Conservation (phyloP, 1,284 basidiomycete species). For the Fomitopsis pinicola region DNA sequence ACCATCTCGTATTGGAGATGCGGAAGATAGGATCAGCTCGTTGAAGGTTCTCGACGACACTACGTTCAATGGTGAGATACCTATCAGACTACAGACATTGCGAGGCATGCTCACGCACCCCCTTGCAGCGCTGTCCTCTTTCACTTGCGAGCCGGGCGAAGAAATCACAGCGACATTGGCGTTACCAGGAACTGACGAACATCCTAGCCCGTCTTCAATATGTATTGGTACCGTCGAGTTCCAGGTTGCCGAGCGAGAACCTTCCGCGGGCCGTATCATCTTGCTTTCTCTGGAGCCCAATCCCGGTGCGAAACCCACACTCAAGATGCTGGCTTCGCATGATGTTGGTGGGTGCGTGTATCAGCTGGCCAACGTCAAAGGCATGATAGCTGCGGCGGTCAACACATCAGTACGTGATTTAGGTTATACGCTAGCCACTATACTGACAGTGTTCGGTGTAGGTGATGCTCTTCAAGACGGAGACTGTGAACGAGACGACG, state of each 20-base stretch:
- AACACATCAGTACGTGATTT: constrained; percentile 63
- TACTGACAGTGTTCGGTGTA: constrained; percentile 31
- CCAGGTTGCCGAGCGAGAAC: constrained; percentile 49
- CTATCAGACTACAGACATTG: not conserved
- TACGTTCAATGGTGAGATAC: constrained; percentile 53
- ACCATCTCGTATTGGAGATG: constrained; percentile 53
- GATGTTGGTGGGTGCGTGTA: constrained; percentile 60
- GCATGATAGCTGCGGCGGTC: constrained; percentile 61
- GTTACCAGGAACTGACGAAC: constrained; percentile 29
- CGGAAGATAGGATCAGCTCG: constrained; percentile 44
- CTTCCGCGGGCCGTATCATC: constrained; percentile 54
- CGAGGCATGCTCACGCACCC: not conserved
- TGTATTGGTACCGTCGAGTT: constrained; percentile 59
- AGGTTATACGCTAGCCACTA: not conserved
- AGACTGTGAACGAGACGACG: constrained; percentile 3
- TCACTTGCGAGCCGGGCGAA: constrained; percentile 50
- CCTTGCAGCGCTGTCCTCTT: constrained; percentile 46
- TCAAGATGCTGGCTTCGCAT: constrained; percentile 21
- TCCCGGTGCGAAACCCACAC: constrained; percentile 23
- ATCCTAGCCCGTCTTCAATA: constrained; percentile 37
- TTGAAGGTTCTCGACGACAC: constrained; percentile 68
- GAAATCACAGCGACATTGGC: constrained; percentile 54
- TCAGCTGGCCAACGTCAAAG: constrained; percentile 43
- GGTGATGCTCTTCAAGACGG: constrained; percentile 37
- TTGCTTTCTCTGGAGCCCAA: constrained; percentile 38